Percentiles rank a stretch among this genome's conserved stretches.
Conservation (phyloP, 768 basidiomycete genomes). For the Rhizopogon vinicolor region DNA sequence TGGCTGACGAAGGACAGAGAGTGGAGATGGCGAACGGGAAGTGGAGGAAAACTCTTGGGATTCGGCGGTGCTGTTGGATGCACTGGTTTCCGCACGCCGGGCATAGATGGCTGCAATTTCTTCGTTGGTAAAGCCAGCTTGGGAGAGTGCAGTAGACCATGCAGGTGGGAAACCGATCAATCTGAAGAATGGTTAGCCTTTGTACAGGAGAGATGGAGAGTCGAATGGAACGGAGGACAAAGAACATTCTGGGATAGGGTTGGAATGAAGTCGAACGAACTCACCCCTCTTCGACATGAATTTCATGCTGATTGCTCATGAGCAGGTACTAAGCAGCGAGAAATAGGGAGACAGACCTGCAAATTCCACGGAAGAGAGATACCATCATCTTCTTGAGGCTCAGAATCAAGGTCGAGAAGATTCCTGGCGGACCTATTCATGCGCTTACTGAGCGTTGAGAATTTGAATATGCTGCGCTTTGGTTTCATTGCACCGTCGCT, state of each 20-base stretch:
- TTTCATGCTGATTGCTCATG: conserved; percentile 50
- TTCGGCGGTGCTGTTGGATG: conserved; percentile 6
- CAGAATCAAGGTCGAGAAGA: conserved; percentile 12
- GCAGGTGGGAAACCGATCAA: conserved; percentile 68
- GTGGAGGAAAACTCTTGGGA: background rate
- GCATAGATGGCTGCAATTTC: conserved; percentile 61
- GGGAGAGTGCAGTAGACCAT: conserved; percentile 58
- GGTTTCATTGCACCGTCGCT: conserved; percentile 13
- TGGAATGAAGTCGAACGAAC: conserved; percentile 16
- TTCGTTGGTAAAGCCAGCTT: conserved; percentile 62
- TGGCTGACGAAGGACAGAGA: conserved; percentile 25
- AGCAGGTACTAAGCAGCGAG: background rate
- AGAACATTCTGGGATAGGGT: background rate
- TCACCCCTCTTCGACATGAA: conserved; percentile 75
- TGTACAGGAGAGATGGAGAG: background rate
- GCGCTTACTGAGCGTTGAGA: conserved; percentile 28
- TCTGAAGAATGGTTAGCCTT: conserved; percentile 24
- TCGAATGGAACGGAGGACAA: background rate
- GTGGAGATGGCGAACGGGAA: conserved; percentile 12
- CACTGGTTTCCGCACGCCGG: conserved; percentile 20
- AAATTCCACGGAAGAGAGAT: conserved; percentile 76
- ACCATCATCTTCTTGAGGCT: conserved; percentile 42
- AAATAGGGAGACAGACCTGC: conserved; percentile 41
- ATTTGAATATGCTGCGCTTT: conserved; percentile 32
- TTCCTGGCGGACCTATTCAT: conserved; percentile 27